Evolutionary conservation across 2,329 filamentous ascomycete species (phyloP), one percentile per base, ranked within the genome.

Genomic region (Botrytis paeoniae): DNA sequence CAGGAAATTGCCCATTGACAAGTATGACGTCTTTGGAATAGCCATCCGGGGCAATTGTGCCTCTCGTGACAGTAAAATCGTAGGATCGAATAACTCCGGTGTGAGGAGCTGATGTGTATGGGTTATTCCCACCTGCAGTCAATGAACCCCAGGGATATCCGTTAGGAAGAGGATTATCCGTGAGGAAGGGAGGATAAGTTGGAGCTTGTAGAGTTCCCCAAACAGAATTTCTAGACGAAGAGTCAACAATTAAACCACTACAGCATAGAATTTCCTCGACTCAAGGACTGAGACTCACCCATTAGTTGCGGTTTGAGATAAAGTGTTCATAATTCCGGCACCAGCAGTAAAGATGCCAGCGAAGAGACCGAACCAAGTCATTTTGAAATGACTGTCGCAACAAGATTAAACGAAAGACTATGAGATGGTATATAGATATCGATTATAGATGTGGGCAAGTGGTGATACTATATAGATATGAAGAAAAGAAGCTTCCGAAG

Each of bases 91-190:
- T 82, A 2, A 83, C 81, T 35, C 84, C 83, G 10, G 83, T 85
- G 45, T 81, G 78, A 0, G 83, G 83, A n/a, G 78, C 76, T 25
- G 78, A 74, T 8, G 76, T 79, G n/a, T 80, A 80, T 62, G 83
- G 83, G 63, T 84, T 81, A 10, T 78, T 85, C 6, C 78, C 78
- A 9, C 78, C 78, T 45, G 83, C 79, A 29, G 82, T 83, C 61
- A 82, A 79, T 7, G 77, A 78, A 39, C 86, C 87, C 88, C 88
- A 89, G 2, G 88, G 88, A 66, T 78, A 84, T 5, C 85, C 85
- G 74, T 84, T 82, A 0, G 85, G 84, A 3, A 85, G 78, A 32
- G 86, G 85, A 39, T 87, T 87, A 78, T 86, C 83, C 8, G 78
- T 82, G 25, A 88, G 80, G 74, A 86, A 88, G 0, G 72, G 62